Percentiles rank a stretch among this genome's conserved stretches.
Evolutionary conservation across 345 rosid species (phyloP).

Genomic region (Rhodamnia rubescens): DNA sequence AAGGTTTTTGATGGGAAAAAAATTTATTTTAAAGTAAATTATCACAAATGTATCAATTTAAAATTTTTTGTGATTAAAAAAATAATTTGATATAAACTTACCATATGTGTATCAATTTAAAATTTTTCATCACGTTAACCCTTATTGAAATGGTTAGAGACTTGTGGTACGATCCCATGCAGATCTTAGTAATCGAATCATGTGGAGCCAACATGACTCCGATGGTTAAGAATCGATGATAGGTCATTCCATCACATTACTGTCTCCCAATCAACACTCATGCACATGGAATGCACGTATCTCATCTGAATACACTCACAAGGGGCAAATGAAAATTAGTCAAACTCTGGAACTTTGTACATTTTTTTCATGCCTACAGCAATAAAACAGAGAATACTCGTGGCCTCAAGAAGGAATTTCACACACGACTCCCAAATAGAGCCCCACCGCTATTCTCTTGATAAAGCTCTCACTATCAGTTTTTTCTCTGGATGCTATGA

Average conservation of each 20-base stretch:
- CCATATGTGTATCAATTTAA: too few species aligned
- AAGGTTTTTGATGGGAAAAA: too few species aligned
- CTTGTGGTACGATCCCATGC: neutral
- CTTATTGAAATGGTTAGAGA: neutral
- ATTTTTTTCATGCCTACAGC: neutral
- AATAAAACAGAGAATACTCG: too few species aligned
- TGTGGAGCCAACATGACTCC: neutral
- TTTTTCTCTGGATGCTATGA: neutral
- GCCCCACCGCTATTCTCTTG: neutral
- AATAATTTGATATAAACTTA: too few species aligned
- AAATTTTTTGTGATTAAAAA: too few species aligned
- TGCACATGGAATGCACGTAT: neutral
- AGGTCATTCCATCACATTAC: neutral
- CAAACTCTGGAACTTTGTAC: neutral
- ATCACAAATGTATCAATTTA: too few species aligned
- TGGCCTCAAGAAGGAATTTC: too few species aligned
- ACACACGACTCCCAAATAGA: too few species aligned
- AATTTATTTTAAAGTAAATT: too few species aligned
- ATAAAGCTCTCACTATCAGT: neutral
- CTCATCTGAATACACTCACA: neutral
- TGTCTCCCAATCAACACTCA: neutral
- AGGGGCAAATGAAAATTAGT: neutral
- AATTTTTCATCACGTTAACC: too few species aligned
- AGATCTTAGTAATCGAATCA: neutral
- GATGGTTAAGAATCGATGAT: neutral